Percentiles rank a stretch among this genome's conserved stretches.
Evolutionary conservation across 192 early-diverging fungal species (phyloP).

Genomic region (Coemansia sp.): DNA sequence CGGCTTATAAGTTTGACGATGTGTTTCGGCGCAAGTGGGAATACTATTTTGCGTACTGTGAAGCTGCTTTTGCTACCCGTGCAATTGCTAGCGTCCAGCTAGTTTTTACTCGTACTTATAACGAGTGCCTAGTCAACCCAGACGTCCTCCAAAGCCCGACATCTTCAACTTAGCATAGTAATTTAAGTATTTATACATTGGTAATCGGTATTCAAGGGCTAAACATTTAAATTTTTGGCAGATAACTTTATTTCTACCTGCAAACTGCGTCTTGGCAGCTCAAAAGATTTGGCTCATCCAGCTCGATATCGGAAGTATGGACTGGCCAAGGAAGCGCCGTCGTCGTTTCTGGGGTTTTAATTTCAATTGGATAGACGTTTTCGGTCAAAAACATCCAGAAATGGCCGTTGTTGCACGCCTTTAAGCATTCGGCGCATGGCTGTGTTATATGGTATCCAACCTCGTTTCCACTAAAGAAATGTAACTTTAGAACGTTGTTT

Average conservation of each 20-base stretch:
- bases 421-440: slow-evolving; percentile 82
- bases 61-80: slow-evolving; percentile 64
- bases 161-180: background rate
- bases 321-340: slow-evolving; percentile 19
- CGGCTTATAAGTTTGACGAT: slow-evolving; percentile 41
- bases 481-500: background rate
- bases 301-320: slow-evolving; percentile 22
- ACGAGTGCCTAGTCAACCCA: background rate
- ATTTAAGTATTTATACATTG: slow-evolving; percentile 3
- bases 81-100: slow-evolving; percentile 57
- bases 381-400: slow-evolving; percentile 96
- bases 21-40: slow-evolving; percentile 69
- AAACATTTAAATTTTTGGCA: background rate
- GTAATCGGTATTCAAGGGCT: background rate
- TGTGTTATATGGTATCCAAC: slow-evolving; percentile 80
- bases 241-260: slow-evolving; percentile 21
- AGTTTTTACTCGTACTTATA: slow-evolving; percentile 44
- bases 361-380: slow-evolving; percentile 57
- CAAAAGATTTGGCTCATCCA: slow-evolving; percentile 28
- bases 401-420: slow-evolving; percentile 93
- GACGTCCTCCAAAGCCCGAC: slow-evolving; percentile 7
- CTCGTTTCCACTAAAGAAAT: slow-evolving; percentile 59
- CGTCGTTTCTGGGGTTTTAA: slow-evolving; percentile 17
- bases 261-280: slow-evolving; percentile 36
- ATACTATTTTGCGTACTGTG: slow-evolving; percentile 76